Conservation (phyloP, 2,329 filamentous ascomycete species). For the Dactylellina drechsleri region DNA sequence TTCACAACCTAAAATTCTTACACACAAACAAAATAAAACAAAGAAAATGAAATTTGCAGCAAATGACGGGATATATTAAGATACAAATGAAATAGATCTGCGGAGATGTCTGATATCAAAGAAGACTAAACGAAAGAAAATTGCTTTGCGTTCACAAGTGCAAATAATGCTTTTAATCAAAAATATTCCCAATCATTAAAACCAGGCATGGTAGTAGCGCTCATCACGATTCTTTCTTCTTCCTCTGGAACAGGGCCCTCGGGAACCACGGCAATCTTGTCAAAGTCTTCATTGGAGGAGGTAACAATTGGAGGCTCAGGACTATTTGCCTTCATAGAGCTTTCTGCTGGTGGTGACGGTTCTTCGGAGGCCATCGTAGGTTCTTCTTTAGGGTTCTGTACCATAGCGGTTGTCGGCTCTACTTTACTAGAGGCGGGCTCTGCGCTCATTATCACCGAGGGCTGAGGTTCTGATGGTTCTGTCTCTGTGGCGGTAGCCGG, state of each 20-base stretch:
- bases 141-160: too few relatives aligned
- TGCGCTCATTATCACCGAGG: background rate
- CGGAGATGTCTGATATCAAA: background rate
- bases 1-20: background rate
- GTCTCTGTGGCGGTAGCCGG: conserved; percentile 39
- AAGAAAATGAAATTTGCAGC: background rate
- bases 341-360: conserved; percentile 23
- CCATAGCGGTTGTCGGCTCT: conserved; percentile 4
- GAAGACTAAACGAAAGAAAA: background rate
- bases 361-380: conserved; percentile 12
- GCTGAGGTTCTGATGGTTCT: conserved; percentile 13
- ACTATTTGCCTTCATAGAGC: conserved; percentile 16
- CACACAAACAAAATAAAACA: background rate
- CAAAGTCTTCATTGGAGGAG: conserved; percentile 34
- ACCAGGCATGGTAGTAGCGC: conserved; percentile 39
- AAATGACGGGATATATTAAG: conserved; percentile 18
- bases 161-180: conserved; percentile 7
- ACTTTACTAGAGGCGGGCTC: conserved; percentile 3
- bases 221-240: conserved; percentile 53
- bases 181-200: conserved; percentile 51
- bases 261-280: conserved; percentile 51
- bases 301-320: conserved; percentile 26
- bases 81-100: background rate
- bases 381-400: conserved; percentile 14
- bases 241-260: conserved; percentile 51